Base-by-base conservation (phyloP, 2,329 filamentous ascomycete genomes). In the Knufia fluminis region DNA sequence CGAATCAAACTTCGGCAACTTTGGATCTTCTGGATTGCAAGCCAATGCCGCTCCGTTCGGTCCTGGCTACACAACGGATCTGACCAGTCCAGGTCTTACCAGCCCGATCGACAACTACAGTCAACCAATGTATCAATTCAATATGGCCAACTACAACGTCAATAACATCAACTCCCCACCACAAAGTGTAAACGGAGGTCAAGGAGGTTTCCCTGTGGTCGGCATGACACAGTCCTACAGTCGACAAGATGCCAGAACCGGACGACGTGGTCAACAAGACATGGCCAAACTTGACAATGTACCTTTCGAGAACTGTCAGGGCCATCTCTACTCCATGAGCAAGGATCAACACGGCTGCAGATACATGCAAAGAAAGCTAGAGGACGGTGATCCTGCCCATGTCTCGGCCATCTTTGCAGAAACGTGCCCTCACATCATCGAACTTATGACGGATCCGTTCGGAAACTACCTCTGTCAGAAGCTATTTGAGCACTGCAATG, bases 391-490 rank as follows among this genome's bases (percentile, higher is more conserved):
- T 58, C 78, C 84, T 3, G 84, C 91, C 23, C 80, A 94, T 61
- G 79, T 96, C 46, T 85, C 94, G 66, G 82, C 90, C 74, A 97
- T 98, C 66, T 98, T 94, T 75, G 75, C 83, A 24, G 92, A 98
- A 73, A 95, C 90, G 47, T 88, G 91, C 64, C 78, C 85, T 63
- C 89, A 97, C 66, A 90, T 98, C 59, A 83, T 94, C 55, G 92
- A 98, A 72, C 76, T 98, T 57, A 98, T 98, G 92, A 96, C 89
- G 53, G 91, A 98, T 69, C 91, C 92, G 8, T 98, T 98, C 67
- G 92, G 92, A 66, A 98, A 98, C 74, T 98, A 98, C 69, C 82
- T 98, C 58, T 97, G 91, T 75, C 92, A 98, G 75, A 98, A 97
- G 77, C 75, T 98, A 54, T 79, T 98, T 26, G 92, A 98, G 71